These are phyloP conservation scores for Kwoniella sp. DNA, from an alignment of 768 basidiomycete genomes.

Conservation along the genomic window DNA sequence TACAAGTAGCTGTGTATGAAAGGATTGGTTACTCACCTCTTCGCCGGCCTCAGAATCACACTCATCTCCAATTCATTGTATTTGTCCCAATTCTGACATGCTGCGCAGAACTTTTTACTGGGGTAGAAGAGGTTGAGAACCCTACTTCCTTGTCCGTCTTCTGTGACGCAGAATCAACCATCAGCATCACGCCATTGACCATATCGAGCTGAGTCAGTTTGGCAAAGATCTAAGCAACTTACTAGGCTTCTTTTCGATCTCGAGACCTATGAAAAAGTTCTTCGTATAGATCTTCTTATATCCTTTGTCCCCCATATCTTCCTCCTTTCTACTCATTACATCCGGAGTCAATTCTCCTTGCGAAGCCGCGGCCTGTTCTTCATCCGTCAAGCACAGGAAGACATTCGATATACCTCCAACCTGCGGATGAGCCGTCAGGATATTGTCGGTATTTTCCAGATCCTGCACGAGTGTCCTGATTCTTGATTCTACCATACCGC, in stretches of 20 bases:
- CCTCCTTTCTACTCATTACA: constrained; percentile 67
- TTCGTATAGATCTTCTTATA: constrained; percentile 82
- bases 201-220: constrained; percentile 9
- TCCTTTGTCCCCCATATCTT: constrained; percentile 62
- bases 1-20: no score
- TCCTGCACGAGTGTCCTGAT: constrained; percentile 97
- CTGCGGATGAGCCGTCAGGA: constrained; percentile 91
- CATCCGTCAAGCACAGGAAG: constrained; percentile 77
- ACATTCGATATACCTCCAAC: constrained; percentile 89
- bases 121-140: constrained; percentile 96
- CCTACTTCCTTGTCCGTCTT: constrained; percentile 73
- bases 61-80: constrained; percentile 92
- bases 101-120: constrained; percentile 88
- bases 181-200: not conserved
- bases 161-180: constrained; percentile 58
- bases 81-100: constrained; percentile 93
- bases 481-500: constrained; percentile 98
- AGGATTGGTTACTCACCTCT: constrained; percentile 77
- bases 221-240: constrained; percentile 54
- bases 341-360: constrained; percentile 80
- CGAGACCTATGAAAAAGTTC: constrained; percentile 95
- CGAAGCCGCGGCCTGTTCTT: constrained; percentile 83
- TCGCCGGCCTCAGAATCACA: constrained; percentile 88
- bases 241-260: constrained; percentile 89
- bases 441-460: constrained; percentile 89